Conservation (phyloP, 2,329 filamentous ascomycete species). For the Mycosphaerella arachidis region DNA sequence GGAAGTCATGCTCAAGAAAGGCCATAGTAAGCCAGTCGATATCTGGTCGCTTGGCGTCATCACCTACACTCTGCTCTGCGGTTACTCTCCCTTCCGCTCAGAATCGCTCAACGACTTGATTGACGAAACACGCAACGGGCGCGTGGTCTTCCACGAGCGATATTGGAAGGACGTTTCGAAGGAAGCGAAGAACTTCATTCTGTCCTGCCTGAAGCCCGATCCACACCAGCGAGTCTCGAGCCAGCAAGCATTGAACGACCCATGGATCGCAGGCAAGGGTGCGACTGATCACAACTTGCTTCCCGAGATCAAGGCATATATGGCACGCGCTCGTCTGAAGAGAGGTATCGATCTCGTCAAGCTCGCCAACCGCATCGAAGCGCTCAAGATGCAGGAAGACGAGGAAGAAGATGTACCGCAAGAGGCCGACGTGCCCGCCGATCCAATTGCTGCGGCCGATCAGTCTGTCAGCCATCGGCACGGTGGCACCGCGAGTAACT, state of each 20-base stretch:
- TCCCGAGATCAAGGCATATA: slow-evolving; percentile 92
- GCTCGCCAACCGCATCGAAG: slow-evolving; percentile 89
- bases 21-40: slow-evolving; percentile 95
- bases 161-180: slow-evolving; percentile 98
- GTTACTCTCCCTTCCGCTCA: slow-evolving; percentile 95
- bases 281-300: slow-evolving; percentile 95
- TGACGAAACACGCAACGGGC: slow-evolving; percentile 80
- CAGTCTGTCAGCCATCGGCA: slow-evolving; percentile 27
- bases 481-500: background rate
- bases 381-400: slow-evolving; percentile 89
- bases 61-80: slow-evolving; percentile 95
- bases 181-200: slow-evolving; percentile 93
- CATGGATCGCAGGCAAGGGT: slow-evolving; percentile 84
- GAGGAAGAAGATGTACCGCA: slow-evolving; percentile 67
- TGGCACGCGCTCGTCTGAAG: slow-evolving; percentile 83
- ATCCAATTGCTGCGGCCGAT: slow-evolving; percentile 55
- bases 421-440: slow-evolving; percentile 57
- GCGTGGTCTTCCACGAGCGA: slow-evolving; percentile 90
- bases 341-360: slow-evolving; percentile 95
- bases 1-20: slow-evolving; percentile 96
- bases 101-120: slow-evolving; percentile 91
- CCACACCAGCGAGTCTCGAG: slow-evolving; percentile 74
- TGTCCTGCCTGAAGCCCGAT: slow-evolving; percentile 71
- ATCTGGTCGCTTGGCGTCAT: slow-evolving; percentile 99
- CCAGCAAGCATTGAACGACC: slow-evolving; percentile 28